phyloP scores from a whole-genome alignment of 2,329 filamentous ascomycete genomes.

The Cercospora beticola region DNA sequence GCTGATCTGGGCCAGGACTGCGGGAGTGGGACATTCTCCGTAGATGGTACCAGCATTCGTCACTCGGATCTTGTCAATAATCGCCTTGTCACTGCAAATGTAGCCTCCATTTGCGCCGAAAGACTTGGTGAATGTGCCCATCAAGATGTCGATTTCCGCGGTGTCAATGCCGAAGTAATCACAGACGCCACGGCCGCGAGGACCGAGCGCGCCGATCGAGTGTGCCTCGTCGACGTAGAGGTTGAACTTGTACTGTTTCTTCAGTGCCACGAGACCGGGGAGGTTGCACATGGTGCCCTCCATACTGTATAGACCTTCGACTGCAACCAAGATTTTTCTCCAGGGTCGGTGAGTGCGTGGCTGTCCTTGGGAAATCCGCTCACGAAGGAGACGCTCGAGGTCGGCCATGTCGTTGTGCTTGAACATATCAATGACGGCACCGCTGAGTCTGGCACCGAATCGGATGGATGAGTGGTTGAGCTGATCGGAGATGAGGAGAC shows the following conservation, averaged over 20 bases:
- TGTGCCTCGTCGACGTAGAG: slow-evolving; percentile 96
- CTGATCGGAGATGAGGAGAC: slow-evolving; percentile 92
- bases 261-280: slow-evolving; percentile 81
- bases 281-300: slow-evolving; percentile 98
- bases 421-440: slow-evolving; percentile 92
- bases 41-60: slow-evolving; percentile 84
- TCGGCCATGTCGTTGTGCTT: slow-evolving; percentile 95
- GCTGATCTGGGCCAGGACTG: slow-evolving; percentile 86
- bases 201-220: slow-evolving; percentile 89
- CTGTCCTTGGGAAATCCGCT: slow-evolving; percentile 93
- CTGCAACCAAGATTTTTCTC: slow-evolving; percentile 97
- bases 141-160: slow-evolving; percentile 85
- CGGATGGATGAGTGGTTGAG: slow-evolving; percentile 97
- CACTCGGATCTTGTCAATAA: slow-evolving; percentile 86
- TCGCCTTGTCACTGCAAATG: slow-evolving; percentile 80
- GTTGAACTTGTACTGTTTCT: slow-evolving; percentile 95
- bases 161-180: slow-evolving; percentile 95
- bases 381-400: slow-evolving; percentile 80
- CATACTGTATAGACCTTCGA: slow-evolving; percentile 98
- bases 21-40: slow-evolving; percentile 83
- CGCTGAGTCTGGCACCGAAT: slow-evolving; percentile 88
- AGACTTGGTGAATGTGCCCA: slow-evolving; percentile 97
- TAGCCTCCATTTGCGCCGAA: slow-evolving; percentile 98
- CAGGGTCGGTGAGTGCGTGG: slow-evolving; percentile 97
- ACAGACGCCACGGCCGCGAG: slow-evolving; percentile 85